Conservation (phyloP, 2,329 filamentous ascomycete species). For the Alternaria triticimaculans region DNA sequence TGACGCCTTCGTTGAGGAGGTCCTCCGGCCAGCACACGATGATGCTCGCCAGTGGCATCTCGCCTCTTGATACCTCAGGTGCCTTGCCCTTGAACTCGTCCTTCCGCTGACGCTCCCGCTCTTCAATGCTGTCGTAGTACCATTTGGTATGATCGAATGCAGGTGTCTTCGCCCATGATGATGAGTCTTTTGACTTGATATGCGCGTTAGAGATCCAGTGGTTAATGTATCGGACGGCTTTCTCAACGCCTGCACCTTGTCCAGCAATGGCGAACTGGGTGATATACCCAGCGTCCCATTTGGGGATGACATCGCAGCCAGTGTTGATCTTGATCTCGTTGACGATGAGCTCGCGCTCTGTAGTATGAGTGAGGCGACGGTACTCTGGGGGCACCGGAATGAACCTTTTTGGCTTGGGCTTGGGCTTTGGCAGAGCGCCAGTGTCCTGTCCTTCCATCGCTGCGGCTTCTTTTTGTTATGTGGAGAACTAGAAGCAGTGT, state of each 20-base stretch:
- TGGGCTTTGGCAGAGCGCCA: neutral
- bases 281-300: constrained; percentile 17
- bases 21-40: constrained; percentile 32
- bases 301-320: constrained; percentile 26
- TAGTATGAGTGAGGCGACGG: constrained; percentile 15
- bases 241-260: constrained; percentile 23
- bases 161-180: constrained; percentile 36
- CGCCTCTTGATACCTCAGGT: constrained; percentile 13
- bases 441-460: neutral
- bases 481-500: neutral
- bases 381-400: constrained; percentile 30
- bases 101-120: constrained; percentile 23
- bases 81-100: constrained; percentile 27
- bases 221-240: constrained; percentile 28
- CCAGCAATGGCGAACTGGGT: constrained; percentile 35
- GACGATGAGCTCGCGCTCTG: constrained; percentile 22
- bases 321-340: constrained; percentile 24
- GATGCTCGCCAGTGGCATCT: constrained; percentile 3
- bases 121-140: constrained; percentile 28
- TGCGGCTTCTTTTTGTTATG: neutral
- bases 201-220: constrained; percentile 35
- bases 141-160: constrained; percentile 34
- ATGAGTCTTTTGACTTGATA: constrained; percentile 26
- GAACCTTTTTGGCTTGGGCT: constrained; percentile 23
- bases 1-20: constrained; percentile 17